Evolutionary conservation across 73 alveolate species (phyloP).

Genomic region (Halteria grandinella): DNA sequence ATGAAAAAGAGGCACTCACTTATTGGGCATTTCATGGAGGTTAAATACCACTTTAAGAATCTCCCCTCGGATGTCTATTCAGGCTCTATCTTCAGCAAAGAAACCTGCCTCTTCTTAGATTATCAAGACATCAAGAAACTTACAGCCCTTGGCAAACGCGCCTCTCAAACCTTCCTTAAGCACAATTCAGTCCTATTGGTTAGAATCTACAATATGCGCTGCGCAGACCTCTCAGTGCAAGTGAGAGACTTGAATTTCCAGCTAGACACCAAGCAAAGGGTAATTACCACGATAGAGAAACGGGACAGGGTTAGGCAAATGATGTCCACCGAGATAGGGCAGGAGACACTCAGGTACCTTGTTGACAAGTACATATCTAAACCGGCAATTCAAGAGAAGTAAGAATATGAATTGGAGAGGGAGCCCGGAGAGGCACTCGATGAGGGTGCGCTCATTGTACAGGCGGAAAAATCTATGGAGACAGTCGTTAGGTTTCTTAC

Average conservation of each 20-base stretch:
- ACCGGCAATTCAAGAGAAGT: slow-evolving; percentile 6
- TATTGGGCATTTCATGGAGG: slow-evolving; percentile 12
- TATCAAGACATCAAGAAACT: slow-evolving; percentile 13
- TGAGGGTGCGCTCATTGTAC: slow-evolving; percentile 2
- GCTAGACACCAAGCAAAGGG: not conserved
- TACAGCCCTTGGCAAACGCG: not conserved
- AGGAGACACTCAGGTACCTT: slow-evolving; percentile 24
- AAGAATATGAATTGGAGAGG: not conserved
- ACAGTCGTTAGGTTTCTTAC: slow-evolving; percentile 17
- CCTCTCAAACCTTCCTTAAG: slow-evolving; percentile 13
- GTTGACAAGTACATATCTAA: slow-evolving; percentile 34
- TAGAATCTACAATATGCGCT: not conserved
- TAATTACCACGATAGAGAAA: slow-evolving; percentile 19
- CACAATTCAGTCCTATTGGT: slow-evolving; percentile 31
- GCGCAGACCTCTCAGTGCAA: not conserved
- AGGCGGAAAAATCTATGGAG: slow-evolving; percentile 17
- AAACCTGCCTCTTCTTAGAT: not conserved
- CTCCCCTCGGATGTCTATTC: not conserved
- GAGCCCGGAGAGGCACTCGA: not conserved
- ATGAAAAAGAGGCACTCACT: slow-evolving; percentile 4
- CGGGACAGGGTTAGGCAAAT: slow-evolving; percentile 25
- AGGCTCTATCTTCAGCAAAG: slow-evolving; percentile 11
- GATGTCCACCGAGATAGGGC: slow-evolving; percentile 40
- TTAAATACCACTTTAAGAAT: not conserved
- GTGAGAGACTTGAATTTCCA: not conserved